phyloP scores from a whole-genome alignment of 345 rosid genomes.

The Eucalyptus curtisii region DNA sequence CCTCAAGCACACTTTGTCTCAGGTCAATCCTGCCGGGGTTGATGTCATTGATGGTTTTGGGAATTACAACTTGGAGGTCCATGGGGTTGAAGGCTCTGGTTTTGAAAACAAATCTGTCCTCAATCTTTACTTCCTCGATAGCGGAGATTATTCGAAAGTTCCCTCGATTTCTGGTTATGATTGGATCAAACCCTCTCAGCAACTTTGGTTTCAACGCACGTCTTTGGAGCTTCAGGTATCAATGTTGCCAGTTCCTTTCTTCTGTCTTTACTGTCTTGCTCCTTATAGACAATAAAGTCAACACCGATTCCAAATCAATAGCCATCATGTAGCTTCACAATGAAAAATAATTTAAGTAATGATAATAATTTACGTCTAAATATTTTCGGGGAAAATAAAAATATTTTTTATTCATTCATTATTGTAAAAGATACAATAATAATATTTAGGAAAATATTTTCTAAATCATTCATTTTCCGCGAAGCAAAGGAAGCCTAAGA shows the following conservation, averaged over 20 bases:
- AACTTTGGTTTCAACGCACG: slow-evolving; percentile 67
- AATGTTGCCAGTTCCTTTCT: neutral
- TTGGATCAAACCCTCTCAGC: slow-evolving; percentile 88
- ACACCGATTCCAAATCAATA: neutral
- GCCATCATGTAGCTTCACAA: neutral
- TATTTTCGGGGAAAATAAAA: too few species aligned
- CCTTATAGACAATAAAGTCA: neutral
- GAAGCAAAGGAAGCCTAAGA: rapidly evolving
- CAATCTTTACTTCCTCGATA: slow-evolving; percentile 77
- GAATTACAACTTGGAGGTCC: slow-evolving; percentile 72
- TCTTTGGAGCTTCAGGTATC: slow-evolving; percentile 61
- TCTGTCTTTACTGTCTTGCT: neutral
- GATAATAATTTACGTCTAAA: neutral
- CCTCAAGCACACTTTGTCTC: slow-evolving; percentile 53
- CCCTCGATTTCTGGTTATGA: slow-evolving; percentile 45
- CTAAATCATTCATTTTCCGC: too few species aligned
- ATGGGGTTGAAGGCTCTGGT: slow-evolving; percentile 51
- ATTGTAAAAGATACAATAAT: too few species aligned
- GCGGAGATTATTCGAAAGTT: slow-evolving; percentile 66
- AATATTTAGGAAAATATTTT: too few species aligned
- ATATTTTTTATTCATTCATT: too few species aligned
- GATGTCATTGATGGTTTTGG: slow-evolving; percentile 77
- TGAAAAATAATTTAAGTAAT: neutral
- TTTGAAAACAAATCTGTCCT: slow-evolving; percentile 71
- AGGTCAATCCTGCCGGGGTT: slow-evolving; percentile 45